Percentiles rank a stretch among this genome's conserved stretches.
Evolutionary conservation across 192 early-diverging fungal species (phyloP).

Genomic region (Rhizophagus sp.): DNA sequence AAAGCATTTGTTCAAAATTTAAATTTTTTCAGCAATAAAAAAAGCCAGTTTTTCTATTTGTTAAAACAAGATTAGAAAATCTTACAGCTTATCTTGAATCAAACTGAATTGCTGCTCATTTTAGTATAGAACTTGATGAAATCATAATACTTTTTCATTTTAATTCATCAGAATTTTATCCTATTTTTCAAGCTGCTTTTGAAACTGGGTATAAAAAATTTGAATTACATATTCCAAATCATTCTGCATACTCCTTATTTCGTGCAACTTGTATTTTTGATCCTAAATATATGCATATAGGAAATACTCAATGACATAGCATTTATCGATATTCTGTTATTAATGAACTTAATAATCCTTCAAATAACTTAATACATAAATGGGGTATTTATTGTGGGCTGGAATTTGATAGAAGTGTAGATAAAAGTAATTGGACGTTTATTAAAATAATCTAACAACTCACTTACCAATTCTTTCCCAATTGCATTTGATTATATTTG

Average conservation of each 20-base stretch:
- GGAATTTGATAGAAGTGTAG: conserved; percentile 3
- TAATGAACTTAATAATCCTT: conserved; percentile 13
- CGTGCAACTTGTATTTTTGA: background rate
- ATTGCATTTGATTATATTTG: no score
- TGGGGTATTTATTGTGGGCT: background rate
- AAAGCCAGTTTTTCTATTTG: no score
- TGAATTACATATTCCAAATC: conserved; percentile 4
- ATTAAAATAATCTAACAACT: no score
- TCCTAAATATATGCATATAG: conserved; percentile 11
- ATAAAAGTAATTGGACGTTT: no score
- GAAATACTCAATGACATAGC: background rate
- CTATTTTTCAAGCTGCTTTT: background rate
- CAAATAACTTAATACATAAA: background rate
- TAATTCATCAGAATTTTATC: conserved; percentile 12
- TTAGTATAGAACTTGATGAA: conserved; percentile 1
- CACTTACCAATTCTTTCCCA: no score
- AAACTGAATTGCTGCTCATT: background rate
- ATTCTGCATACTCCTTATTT: background rate
- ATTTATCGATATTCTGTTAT: conserved; percentile 16
- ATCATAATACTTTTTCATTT: background rate
- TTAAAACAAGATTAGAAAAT: conserved; percentile 9
- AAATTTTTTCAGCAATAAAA: no score
- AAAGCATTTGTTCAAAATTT: conserved; percentile 16
- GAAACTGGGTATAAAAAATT: conserved; percentile 10
- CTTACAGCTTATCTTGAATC: conserved; percentile 17